phyloP scores from a whole-genome alignment of 2,329 filamentous ascomycete genomes.

The Alternaria solani region DNA sequence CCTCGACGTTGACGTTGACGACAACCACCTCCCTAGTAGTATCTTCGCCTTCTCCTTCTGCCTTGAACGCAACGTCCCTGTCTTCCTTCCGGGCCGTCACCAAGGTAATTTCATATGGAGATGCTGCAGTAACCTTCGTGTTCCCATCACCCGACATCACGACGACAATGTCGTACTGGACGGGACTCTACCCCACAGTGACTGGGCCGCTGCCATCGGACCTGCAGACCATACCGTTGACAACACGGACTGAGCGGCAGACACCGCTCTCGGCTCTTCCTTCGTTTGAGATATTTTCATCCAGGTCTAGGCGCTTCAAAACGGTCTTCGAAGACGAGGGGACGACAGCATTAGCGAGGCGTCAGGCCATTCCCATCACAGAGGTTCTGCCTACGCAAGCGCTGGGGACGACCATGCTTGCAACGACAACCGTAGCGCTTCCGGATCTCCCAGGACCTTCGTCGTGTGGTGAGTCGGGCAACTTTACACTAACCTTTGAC shows the following conservation, averaged over 20 bases:
- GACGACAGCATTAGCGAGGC: conserved; percentile 3
- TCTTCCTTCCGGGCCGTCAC: conserved; percentile 27
- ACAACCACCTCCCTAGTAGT: background rate
- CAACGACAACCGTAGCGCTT: background rate
- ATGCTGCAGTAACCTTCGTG: conserved; percentile 34
- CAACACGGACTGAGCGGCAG: conserved; percentile 33
- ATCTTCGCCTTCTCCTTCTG: background rate
- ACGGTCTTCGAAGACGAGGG: conserved; percentile 17
- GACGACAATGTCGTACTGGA: conserved; percentile 47
- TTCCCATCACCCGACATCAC: conserved; percentile 41
- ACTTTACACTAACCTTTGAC: conserved; percentile 52
- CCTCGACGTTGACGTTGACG: background rate
- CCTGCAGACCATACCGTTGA: conserved; percentile 29
- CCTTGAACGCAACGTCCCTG: conserved; percentile 5
- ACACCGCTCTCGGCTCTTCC: conserved; percentile 33
- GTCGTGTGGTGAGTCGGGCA: conserved; percentile 55
- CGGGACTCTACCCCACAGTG: conserved; percentile 38
- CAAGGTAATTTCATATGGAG: conserved; percentile 36
- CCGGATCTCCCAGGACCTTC: conserved; percentile 24
- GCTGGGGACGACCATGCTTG: background rate
- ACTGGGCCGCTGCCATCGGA: conserved; percentile 37
- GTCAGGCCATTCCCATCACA: background rate
- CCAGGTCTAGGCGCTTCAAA: conserved; percentile 20
- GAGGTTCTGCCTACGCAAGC: background rate
- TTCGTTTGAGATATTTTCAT: conserved; percentile 25